Conservation (phyloP, 2,329 filamentous ascomycete genomes). For the Chalaropsis ovoidea region DNA sequence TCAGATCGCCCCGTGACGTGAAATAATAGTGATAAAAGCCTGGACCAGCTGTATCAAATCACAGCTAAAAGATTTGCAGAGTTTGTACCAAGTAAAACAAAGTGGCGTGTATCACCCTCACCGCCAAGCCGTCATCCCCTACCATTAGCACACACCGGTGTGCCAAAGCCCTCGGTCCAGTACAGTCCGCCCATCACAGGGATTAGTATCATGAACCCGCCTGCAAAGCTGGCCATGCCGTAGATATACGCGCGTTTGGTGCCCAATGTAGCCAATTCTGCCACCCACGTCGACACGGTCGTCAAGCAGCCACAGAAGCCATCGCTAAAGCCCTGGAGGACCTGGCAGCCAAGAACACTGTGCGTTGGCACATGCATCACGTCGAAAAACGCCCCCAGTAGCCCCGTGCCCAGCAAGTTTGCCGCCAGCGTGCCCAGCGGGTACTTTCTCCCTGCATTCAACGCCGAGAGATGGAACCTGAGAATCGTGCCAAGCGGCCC, state of each 20-base stretch:
- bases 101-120: background rate
- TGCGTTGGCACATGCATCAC: slow-evolving; percentile 55
- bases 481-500: slow-evolving; percentile 68
- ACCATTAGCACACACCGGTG: slow-evolving; percentile 33
- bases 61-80: too few relatives aligned
- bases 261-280: slow-evolving; percentile 46
- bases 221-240: slow-evolving; percentile 49
- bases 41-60: too few relatives aligned
- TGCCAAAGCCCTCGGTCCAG: slow-evolving; percentile 54
- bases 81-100: too few relatives aligned
- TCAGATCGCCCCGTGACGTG: too few relatives aligned
- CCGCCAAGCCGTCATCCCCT: background rate
- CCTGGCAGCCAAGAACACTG: slow-evolving; percentile 53
- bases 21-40: too few relatives aligned
- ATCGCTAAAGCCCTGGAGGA: slow-evolving; percentile 56
- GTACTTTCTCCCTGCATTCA: slow-evolving; percentile 64
- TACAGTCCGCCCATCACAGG: slow-evolving; percentile 63
- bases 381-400: slow-evolving; percentile 69
- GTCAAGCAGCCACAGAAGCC: slow-evolving; percentile 58
- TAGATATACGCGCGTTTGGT: slow-evolving; percentile 56
- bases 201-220: slow-evolving; percentile 50
- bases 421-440: slow-evolving; percentile 78
- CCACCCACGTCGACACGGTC: slow-evolving; percentile 58
- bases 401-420: slow-evolving; percentile 65
- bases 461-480: slow-evolving; percentile 61